Evolutionary conservation across 1,284 basidiomycete species (phyloP).

Genomic region (Fomitopsis betulina): DNA sequence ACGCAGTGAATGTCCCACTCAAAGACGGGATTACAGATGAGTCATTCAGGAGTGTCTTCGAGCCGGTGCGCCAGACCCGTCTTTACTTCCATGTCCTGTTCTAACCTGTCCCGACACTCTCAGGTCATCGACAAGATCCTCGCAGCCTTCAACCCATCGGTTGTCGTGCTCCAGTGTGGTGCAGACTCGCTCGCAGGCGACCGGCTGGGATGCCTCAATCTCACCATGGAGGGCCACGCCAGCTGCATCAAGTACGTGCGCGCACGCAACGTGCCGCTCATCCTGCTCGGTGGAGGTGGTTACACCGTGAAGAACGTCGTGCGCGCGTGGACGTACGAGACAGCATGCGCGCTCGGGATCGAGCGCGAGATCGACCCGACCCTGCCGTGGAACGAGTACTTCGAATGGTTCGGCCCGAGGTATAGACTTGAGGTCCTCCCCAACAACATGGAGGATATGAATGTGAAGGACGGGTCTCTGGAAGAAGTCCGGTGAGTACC

Average conservation of each 20-base stretch:
- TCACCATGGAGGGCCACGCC: slow-evolving; percentile 93
- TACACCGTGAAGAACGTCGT: slow-evolving; percentile 98
- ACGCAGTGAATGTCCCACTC: slow-evolving; percentile 91
- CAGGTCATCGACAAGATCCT: slow-evolving; percentile 86
- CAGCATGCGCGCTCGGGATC: slow-evolving; percentile 87
- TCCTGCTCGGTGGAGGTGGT: slow-evolving; percentile 93
- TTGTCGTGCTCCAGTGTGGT: slow-evolving; percentile 92
- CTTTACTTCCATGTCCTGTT: background rate
- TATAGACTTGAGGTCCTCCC: slow-evolving; percentile 89
- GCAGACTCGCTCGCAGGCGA: slow-evolving; percentile 95
- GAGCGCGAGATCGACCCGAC: slow-evolving; percentile 76
- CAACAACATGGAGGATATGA: slow-evolving; percentile 95
- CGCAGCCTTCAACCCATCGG: slow-evolving; percentile 87
- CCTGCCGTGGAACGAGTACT: slow-evolving; percentile 93
- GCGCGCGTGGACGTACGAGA: slow-evolving; percentile 95
- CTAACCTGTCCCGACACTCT: background rate
- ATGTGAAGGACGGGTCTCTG: slow-evolving; percentile 77
- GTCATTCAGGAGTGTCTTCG: slow-evolving; percentile 79
- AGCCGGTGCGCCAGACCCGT: slow-evolving; percentile 59
- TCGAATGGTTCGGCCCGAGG: slow-evolving; percentile 97
- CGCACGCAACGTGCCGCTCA: slow-evolving; percentile 81
- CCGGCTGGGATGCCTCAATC: slow-evolving; percentile 95
- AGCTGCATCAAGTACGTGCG: slow-evolving; percentile 88
- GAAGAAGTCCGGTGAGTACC: slow-evolving; percentile 72
- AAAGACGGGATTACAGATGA: slow-evolving; percentile 93